Evolutionary conservation across 306 rosid species (phyloP), one percentile per base, ranked within the genome.

Genomic region (Argentina anserina): DNA sequence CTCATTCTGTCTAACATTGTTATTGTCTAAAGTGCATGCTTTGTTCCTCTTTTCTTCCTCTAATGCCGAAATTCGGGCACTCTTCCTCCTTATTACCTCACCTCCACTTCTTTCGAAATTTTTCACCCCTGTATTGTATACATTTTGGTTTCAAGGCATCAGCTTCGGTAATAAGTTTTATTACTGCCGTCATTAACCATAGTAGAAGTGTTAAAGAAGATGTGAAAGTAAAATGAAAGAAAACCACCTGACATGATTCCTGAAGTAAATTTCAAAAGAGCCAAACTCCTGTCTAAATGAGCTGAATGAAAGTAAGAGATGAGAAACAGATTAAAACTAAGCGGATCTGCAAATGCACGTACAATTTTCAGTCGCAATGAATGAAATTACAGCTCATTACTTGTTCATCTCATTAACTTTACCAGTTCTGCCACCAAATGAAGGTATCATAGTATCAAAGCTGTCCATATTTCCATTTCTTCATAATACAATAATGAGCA

Each of bases 1-100:
- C 46, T 37, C 45, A 46, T 56, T 33, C 33, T 42, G 37, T 0
- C 28, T 39, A 7, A 20, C 7, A 7, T 18, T 45, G 25, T 23
- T 61, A 21, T 42, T 4, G 10, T 53, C 75, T 26, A 34, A 63
- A 37, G 28, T n/a, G 64, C 47, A 56, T 68, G 36, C 33, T 28
- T 46, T 74, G 47, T 34, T 73, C 62, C 21, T 78, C 75, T 72
- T 81, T 31, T 65, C 77, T 67, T 82, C 80, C 60, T 75, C 76
- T 60, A 82, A 46, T 47, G 77, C 86, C 42, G 6, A 65, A 21
- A 82, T 75, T 61, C 82, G 61, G 23, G 78, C 75, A 61, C 86
- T 82, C 56, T 76, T 82, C 45, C 86, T 82, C 46, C 71, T 77
- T 40, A 2, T 34, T 36, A 23, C 70, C 15, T n/a, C 65, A 33